phyloP scores from a whole-genome alignment of 768 basidiomycete genomes.

The Phallus indusiatus region DNA sequence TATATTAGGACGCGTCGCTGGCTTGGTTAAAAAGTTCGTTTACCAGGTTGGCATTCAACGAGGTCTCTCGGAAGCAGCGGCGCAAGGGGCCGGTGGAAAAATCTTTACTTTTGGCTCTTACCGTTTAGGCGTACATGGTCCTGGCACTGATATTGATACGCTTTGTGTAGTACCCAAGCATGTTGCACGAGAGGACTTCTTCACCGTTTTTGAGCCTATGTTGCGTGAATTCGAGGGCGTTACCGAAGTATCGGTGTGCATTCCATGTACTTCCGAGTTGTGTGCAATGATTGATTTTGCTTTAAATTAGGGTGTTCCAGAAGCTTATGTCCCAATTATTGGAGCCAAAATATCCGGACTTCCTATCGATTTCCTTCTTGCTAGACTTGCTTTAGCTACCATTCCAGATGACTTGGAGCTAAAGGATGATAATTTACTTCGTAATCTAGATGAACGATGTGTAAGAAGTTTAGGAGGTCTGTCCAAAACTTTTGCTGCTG shows the following conservation, averaged over 20 bases:
- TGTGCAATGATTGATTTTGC: not conserved
- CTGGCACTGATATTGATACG: slow-evolving; percentile 96
- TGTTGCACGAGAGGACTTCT: slow-evolving; percentile 93
- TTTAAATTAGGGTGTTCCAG: slow-evolving; percentile 72
- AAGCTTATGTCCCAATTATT: slow-evolving; percentile 94
- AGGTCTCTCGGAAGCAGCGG: slow-evolving; percentile 83
- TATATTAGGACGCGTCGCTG: slow-evolving; percentile 81
- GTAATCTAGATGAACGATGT: slow-evolving; percentile 89
- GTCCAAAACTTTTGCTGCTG: slow-evolving; percentile 9
- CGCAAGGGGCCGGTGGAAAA: slow-evolving; percentile 88
- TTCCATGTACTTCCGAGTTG: slow-evolving; percentile 17
- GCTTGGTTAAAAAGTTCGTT: slow-evolving; percentile 90
- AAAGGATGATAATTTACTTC: slow-evolving; percentile 82
- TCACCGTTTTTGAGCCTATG: slow-evolving; percentile 85
- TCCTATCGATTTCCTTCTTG: slow-evolving; percentile 90
- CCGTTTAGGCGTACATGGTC: slow-evolving; percentile 94
- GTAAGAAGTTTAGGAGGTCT: slow-evolving; percentile 89
- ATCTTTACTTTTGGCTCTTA: slow-evolving; percentile 99
- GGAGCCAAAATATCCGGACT: slow-evolving; percentile 86
- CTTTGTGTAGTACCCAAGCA: slow-evolving; percentile 95
- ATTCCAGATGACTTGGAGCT: slow-evolving; percentile 90
- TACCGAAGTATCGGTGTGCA: slow-evolving; percentile 83
- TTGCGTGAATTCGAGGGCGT: slow-evolving; percentile 74
- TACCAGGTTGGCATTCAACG: slow-evolving; percentile 64
- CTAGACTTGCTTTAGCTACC: slow-evolving; percentile 72